Evolutionary conservation across 129 eudicot species (phyloP).

Genomic region (Silybum marianum): DNA sequence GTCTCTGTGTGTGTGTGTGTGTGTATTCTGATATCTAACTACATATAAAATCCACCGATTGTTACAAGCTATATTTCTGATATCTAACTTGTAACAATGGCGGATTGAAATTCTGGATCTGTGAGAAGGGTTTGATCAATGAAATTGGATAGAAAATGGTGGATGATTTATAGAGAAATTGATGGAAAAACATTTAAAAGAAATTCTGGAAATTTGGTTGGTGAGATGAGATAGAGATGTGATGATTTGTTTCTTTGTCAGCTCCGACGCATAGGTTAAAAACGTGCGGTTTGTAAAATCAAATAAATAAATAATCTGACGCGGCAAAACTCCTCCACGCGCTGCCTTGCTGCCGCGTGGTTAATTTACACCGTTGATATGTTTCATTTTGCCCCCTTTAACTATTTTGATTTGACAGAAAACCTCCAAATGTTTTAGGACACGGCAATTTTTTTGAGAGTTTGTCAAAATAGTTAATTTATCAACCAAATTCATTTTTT

Average conservation of each 20-base stretch:
- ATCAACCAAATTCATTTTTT: too few species aligned
- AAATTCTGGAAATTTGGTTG: conserved; percentile 30
- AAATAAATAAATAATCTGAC: not conserved
- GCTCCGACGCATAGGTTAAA: conserved; percentile 43
- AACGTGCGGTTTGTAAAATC: conserved; percentile 31
- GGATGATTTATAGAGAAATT: conserved; percentile 27
- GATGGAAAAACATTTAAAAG: not conserved
- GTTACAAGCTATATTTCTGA: conserved; percentile 24
- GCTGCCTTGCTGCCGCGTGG: conserved; percentile 17
- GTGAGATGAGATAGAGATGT: conserved; percentile 24
- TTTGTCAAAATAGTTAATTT: too few species aligned
- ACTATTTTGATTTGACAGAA: not conserved
- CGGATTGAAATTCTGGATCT: conserved; percentile 8
- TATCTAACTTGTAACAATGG: conserved; percentile 36
- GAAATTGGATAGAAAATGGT: conserved; percentile 23
- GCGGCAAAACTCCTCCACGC: conserved; percentile 16
- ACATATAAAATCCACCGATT: conserved; percentile 16
- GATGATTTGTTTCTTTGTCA: conserved; percentile 43
- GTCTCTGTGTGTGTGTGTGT: not conserved
- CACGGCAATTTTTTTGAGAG: not conserved
- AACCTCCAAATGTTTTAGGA: not conserved
- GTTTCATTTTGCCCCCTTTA: conserved; percentile 22
- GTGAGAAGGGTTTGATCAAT: conserved; percentile 5
- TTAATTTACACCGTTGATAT: conserved; percentile 23
- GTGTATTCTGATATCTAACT: conserved; percentile 4